These are phyloP conservation scores for Ganoderma boninense DNA, from an alignment of 1,284 basidiomycete genomes.

Conservation along the genomic window DNA sequence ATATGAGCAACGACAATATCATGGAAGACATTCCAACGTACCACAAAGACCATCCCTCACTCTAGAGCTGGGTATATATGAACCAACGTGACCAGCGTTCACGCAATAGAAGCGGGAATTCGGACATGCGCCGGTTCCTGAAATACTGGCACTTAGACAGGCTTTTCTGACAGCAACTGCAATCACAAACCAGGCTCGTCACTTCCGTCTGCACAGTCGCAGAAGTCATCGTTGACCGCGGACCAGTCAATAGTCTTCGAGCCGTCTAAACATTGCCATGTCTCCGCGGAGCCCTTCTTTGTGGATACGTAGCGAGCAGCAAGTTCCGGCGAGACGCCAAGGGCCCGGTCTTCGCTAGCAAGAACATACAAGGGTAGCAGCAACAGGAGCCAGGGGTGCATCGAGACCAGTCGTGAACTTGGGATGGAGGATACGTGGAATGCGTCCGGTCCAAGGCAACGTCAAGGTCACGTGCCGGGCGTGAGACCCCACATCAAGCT, in stretches of 20 bases:
- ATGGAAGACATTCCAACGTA: conserved; percentile 47
- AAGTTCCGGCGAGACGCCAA: conserved; percentile 42
- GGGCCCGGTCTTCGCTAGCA: conserved; percentile 36
- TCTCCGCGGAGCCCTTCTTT: conserved; percentile 43
- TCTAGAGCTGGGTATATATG: conserved; percentile 79
- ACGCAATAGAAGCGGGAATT: conserved; percentile 85
- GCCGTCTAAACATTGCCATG: conserved; percentile 79
- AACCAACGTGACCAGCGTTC: conserved; percentile 91
- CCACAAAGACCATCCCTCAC: conserved; percentile 98
- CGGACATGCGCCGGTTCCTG: conserved; percentile 89
- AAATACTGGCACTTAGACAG: not conserved
- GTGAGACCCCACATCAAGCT: not conserved
- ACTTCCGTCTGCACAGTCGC: conserved; percentile 92
- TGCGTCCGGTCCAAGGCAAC: conserved; percentile 21
- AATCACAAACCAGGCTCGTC: conserved; percentile 83
- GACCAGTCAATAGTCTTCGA: conserved; percentile 77
- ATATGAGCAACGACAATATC: conserved; percentile 16
- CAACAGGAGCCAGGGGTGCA: conserved; percentile 41
- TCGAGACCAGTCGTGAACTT: conserved; percentile 27
- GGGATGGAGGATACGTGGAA: conserved; percentile 29
- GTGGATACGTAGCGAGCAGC: conserved; percentile 39
- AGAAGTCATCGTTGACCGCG: conserved; percentile 94
- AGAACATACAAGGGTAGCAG: conserved; percentile 37
- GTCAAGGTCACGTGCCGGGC: conserved; percentile 27
- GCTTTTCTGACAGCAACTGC: no score